Conservation (phyloP, 2,329 filamentous ascomycete genomes). For the Kalmusia sp. region DNA sequence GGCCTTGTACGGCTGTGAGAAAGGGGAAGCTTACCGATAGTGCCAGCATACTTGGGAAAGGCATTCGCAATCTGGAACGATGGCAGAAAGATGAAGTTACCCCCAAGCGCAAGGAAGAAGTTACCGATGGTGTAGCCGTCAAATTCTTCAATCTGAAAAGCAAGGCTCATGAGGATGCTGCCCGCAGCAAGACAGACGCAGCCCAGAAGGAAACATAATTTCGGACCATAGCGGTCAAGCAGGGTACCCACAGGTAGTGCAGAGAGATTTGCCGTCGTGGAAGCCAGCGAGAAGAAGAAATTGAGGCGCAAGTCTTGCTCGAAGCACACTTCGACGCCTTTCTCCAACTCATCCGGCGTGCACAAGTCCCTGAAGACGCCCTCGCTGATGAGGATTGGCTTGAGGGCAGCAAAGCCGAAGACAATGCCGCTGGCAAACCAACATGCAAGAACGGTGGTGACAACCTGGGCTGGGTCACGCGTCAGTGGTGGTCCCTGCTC, state of each 20-base stretch:
- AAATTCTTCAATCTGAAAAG: slow-evolving; percentile 43
- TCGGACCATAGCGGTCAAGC: slow-evolving; percentile 47
- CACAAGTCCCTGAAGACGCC: slow-evolving; percentile 47
- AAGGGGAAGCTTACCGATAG: slow-evolving; percentile 57
- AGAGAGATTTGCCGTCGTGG: slow-evolving; percentile 48
- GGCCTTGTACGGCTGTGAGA: not conserved
- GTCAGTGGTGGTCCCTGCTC: slow-evolving; percentile 17
- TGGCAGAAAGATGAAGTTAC: slow-evolving; percentile 82
- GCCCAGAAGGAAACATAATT: slow-evolving; percentile 39
- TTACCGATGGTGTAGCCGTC: slow-evolving; percentile 71
- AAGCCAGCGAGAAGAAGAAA: slow-evolving; percentile 47
- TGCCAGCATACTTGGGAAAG: slow-evolving; percentile 76
- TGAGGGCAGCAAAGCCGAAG: slow-evolving; percentile 50
- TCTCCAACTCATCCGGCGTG: slow-evolving; percentile 42
- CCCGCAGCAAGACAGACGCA: slow-evolving; percentile 41
- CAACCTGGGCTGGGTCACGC: slow-evolving; percentile 38
- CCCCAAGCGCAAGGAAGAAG: slow-evolving; percentile 77
- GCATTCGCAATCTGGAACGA: slow-evolving; percentile 86
- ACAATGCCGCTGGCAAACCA: slow-evolving; percentile 51
- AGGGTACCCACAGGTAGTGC: slow-evolving; percentile 45
- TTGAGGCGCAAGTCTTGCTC: slow-evolving; percentile 49
- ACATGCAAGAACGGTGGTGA: slow-evolving; percentile 44
- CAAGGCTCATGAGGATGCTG: slow-evolving; percentile 47
- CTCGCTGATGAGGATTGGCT: slow-evolving; percentile 48
- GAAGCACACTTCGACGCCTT: slow-evolving; percentile 44